A percentile compares a stretch with the other conserved stretches of the same genome.
phyloP scores from a whole-genome alignment of 2,329 filamentous ascomycete genomes.

The Epichloe gansuensis region DNA sequence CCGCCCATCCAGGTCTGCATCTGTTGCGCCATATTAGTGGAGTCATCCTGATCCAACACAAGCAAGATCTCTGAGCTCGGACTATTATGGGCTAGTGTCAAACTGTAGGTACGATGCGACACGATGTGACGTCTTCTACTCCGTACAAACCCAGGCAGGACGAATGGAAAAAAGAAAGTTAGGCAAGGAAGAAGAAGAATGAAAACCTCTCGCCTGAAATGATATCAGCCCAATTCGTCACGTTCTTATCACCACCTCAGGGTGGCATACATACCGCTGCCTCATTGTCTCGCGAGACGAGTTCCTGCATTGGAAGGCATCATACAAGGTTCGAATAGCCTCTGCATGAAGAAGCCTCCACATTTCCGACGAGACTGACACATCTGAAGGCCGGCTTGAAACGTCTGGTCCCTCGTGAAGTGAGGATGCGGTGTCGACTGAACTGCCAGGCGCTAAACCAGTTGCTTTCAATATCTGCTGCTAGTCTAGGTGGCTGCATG shows the following conservation, averaged over 20 bases:
- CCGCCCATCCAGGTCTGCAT: neutral
- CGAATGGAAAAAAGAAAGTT: too few relatives aligned
- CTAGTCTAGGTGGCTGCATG: slow-evolving; percentile 6
- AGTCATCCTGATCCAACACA: neutral
- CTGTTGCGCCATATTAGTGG: neutral
- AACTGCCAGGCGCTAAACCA: slow-evolving; percentile 1
- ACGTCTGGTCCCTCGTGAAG: neutral
- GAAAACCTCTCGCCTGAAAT: too few relatives aligned
- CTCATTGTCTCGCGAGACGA: neutral
- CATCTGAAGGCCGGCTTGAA: neutral
- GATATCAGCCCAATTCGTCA: too few relatives aligned
- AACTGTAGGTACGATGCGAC: neutral
- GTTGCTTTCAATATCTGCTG: neutral
- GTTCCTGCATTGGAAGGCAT: neutral
- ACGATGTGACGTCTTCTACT: neutral
- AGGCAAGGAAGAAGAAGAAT: too few relatives aligned
- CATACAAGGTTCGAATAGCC: neutral
- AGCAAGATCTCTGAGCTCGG: neutral
- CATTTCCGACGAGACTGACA: neutral
- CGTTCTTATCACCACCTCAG: too few relatives aligned
- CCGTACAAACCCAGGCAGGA: too few relatives aligned
- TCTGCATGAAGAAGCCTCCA: neutral
- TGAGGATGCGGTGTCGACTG: neutral
- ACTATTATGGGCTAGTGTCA: too few relatives aligned
- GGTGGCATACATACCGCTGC: too few relatives aligned